Conservation (phyloP, 2,329 filamentous ascomycete genomes). For the Onygenales sp. region DNA sequence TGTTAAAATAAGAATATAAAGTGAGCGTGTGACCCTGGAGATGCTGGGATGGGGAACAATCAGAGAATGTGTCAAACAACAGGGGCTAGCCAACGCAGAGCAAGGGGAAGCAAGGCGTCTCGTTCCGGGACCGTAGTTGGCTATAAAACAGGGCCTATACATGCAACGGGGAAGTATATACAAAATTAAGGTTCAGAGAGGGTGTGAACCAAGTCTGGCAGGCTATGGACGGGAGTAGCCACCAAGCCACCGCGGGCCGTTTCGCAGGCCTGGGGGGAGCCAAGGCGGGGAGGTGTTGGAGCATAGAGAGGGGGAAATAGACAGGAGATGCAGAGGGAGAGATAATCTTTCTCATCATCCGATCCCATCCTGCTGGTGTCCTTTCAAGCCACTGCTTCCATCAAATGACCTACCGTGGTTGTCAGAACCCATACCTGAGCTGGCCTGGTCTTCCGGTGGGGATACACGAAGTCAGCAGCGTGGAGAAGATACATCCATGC, state of each 20-base stretch:
- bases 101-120: neutral
- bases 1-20: conserved; percentile 14
- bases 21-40: conserved; percentile 24
- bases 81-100: conserved; percentile 2
- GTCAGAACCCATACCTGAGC: neutral
- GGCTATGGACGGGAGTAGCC: neutral
- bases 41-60: conserved; percentile 1
- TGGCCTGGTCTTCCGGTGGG: neutral
- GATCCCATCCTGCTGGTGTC: neutral
- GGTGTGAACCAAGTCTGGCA: neutral
- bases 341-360: neutral
- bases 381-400: neutral
- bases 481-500: neutral
- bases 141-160: neutral
- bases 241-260: neutral
- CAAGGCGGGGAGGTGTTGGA: neutral
- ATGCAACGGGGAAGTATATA: neutral
- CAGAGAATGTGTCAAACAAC: conserved; percentile 1
- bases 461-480: neutral
- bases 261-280: neutral
- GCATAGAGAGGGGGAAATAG: neutral
- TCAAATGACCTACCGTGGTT: conserved; percentile 6
- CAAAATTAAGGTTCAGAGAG: neutral
- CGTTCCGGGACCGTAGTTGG: neutral
- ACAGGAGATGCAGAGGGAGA: neutral